These are phyloP conservation scores for Penicillium mononematosum DNA, from an alignment of 495 filamentous ascomycete species.

Conservation along the genomic window DNA sequence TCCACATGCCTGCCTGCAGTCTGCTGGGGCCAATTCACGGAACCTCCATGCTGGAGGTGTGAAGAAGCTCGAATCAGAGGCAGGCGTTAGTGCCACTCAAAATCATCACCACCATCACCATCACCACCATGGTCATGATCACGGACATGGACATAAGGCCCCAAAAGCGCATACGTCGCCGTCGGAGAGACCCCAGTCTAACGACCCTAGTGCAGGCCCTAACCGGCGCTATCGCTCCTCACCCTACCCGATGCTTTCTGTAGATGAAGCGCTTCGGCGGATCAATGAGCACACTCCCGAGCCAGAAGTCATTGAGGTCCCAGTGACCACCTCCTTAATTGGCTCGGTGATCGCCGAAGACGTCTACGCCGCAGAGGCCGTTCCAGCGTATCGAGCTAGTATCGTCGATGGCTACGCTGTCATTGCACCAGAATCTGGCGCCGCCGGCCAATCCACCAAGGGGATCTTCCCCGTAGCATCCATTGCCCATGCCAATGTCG, in stretches of 20 bases:
- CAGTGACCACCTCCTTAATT: constrained; percentile 62
- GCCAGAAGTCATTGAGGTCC: constrained; percentile 51
- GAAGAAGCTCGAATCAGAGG: constrained; percentile 79
- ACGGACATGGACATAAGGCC: constrained; percentile 62
- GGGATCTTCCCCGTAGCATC: constrained; percentile 84
- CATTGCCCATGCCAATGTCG: constrained; percentile 78
- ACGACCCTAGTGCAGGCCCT: constrained; percentile 78
- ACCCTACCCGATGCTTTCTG: constrained; percentile 89
- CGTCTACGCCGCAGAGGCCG: constrained; percentile 73
- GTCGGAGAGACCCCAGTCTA: constrained; percentile 63
- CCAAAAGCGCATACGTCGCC: constrained; percentile 71
- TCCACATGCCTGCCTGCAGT: constrained; percentile 90
- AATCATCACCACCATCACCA: constrained; percentile 54
- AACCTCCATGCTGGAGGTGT: constrained; percentile 76
- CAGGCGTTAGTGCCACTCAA: constrained; percentile 55
- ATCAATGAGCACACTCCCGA: constrained; percentile 68
- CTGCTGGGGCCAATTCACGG: constrained; percentile 79
- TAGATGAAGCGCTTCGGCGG: constrained; percentile 72
- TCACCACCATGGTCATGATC: constrained; percentile 53
- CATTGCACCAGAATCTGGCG: constrained; percentile 41
- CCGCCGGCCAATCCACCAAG: constrained; percentile 58
- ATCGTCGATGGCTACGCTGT: constrained; percentile 98
- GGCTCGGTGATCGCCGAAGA: constrained; percentile 81
- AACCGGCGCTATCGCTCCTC: constrained; percentile 74
- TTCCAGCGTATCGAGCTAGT: constrained; percentile 90